Conservation (phyloP, 2,329 filamentous ascomycete genomes). For the Aureobasidium musti region DNA sequence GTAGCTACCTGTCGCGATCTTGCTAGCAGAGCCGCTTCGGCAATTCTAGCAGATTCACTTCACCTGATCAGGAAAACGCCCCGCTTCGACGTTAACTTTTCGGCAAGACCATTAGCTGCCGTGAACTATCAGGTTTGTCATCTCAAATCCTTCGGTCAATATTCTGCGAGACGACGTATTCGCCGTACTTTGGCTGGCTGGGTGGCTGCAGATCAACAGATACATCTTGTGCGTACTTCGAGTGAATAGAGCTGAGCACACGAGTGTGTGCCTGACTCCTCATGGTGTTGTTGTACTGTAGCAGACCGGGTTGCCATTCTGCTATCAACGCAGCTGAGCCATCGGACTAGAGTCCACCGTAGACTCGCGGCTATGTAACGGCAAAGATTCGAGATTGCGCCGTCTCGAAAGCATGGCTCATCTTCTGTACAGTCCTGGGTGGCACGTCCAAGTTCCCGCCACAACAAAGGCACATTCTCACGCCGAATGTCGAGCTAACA, state of each 20-base stretch:
- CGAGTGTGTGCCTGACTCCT: neutral
- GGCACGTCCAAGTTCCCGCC: neutral
- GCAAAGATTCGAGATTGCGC: neutral
- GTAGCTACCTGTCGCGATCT: neutral
- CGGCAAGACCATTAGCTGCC: constrained; percentile 14
- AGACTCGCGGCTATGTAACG: constrained; percentile 1
- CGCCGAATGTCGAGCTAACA: neutral
- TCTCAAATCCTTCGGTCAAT: constrained; percentile 1
- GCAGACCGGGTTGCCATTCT: neutral
- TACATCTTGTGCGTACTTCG: neutral
- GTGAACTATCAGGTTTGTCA: constrained; percentile 12
- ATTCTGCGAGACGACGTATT: constrained; percentile 14
- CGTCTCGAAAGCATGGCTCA: constrained; percentile 6
- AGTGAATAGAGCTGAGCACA: neutral
- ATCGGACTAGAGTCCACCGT: neutral
- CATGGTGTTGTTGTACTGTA: too few relatives aligned
- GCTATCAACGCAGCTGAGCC: neutral
- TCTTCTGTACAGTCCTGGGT: neutral
- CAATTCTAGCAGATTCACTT: constrained; percentile 9
- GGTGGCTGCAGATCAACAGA: constrained; percentile 2
- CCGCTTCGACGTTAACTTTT: neutral
- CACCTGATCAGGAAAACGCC: constrained; percentile 13
- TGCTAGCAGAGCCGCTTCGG: constrained; percentile 1
- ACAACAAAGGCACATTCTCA: neutral
- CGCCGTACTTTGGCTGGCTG: constrained; percentile 12